These are phyloP conservation scores for Chlorella sp. DNA, from an alignment of 139 green algal genomes.

Conservation along the genomic window DNA sequence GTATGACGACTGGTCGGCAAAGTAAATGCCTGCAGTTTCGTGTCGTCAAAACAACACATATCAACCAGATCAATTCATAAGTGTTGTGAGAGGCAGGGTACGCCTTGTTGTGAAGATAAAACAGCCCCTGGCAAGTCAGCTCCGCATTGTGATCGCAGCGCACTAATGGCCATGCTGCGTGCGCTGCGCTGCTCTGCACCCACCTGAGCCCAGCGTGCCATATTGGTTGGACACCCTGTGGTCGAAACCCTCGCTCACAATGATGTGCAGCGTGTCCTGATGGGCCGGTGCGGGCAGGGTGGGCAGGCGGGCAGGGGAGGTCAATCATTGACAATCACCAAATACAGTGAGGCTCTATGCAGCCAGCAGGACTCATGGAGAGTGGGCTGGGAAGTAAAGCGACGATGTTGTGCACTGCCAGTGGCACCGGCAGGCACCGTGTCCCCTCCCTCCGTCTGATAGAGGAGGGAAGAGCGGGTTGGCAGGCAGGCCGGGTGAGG, in stretches of 20 bases:
- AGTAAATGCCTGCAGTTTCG: constrained; percentile 1
- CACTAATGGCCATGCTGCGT: background rate
- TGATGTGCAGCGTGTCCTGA: background rate
- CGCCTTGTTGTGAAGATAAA: background rate
- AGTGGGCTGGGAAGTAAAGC: too few species aligned
- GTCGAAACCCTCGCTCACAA: background rate
- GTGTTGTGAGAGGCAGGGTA: background rate
- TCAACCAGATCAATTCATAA: background rate
- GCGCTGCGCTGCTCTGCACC: background rate
- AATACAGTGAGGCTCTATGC: too few species aligned
- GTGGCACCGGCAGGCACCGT: too few species aligned
- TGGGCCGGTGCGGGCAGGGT: background rate
- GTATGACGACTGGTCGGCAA: background rate
- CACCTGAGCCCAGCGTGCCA: background rate
- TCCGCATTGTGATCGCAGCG: too few species aligned
- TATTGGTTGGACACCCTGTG: background rate
- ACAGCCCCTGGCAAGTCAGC: too few species aligned
- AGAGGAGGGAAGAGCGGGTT: too few species aligned
- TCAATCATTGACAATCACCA: too few species aligned
- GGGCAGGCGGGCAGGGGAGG: background rate
- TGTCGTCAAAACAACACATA: too few species aligned
- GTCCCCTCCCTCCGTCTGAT: too few species aligned
- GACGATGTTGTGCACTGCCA: too few species aligned
- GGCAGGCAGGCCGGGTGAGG: background rate
- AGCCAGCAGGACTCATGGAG: too few species aligned